Conservation (phyloP, 2,329 filamentous ascomycete genomes). For the Geosmithia putterillii region DNA sequence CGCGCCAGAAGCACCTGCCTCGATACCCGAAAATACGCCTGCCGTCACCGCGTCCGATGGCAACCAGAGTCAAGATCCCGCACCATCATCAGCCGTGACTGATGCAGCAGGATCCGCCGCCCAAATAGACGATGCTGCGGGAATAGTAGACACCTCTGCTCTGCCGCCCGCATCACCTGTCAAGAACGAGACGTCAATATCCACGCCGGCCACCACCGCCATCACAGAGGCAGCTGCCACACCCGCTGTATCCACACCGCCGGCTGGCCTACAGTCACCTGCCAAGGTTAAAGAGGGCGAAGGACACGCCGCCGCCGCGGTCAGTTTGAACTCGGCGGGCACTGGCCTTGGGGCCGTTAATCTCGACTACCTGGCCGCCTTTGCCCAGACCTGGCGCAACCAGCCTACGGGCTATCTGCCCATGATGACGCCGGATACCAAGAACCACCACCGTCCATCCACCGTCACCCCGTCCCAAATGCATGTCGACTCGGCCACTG, state of each 20-base stretch:
- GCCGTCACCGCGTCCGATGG: background rate
- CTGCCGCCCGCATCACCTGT: no score
- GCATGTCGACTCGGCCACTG: slow-evolving; percentile 11
- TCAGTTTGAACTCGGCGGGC: background rate
- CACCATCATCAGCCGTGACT: background rate
- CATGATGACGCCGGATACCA: background rate
- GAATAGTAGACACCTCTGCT: background rate
- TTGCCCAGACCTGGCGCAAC: background rate
- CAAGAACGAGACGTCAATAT: background rate
- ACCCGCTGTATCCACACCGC: background rate
- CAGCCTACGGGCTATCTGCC: background rate
- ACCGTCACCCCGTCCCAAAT: slow-evolving; percentile 34
- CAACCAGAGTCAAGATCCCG: background rate
- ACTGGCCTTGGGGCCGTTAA: background rate
- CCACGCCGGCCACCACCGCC: no score
- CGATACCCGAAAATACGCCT: background rate
- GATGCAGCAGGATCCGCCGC: background rate
- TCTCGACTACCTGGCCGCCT: background rate
- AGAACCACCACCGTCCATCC: slow-evolving; percentile 5
- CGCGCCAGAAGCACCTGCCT: background rate
- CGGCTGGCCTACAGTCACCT: background rate
- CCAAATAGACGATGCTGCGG: background rate
- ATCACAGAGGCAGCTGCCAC: no score
- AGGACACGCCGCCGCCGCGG: background rate
- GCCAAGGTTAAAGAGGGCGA: background rate